These are phyloP conservation scores for Boletus tylopilopsis DNA, from an alignment of 768 basidiomycete genomes.

Conservation along the genomic window DNA sequence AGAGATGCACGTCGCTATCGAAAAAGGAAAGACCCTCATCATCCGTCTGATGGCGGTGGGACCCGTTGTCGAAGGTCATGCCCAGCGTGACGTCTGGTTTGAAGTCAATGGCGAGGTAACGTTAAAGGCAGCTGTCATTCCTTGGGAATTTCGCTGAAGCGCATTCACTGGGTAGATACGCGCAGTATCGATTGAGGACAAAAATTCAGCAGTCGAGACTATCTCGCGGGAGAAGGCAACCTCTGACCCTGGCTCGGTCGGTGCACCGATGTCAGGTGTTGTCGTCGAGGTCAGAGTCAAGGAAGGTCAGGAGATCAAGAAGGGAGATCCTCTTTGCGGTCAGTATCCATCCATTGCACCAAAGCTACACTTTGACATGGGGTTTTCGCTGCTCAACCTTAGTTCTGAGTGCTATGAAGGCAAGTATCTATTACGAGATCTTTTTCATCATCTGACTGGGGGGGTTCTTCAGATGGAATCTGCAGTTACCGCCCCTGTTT, in stretches of 20 bases:
- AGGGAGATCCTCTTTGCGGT: slow-evolving; percentile 94
- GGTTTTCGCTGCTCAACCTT: slow-evolving; percentile 11
- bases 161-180: slow-evolving; percentile 59
- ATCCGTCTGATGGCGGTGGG: slow-evolving; percentile 95
- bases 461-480: slow-evolving; percentile 86
- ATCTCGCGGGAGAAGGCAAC: slow-evolving; percentile 94
- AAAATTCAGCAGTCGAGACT: slow-evolving; percentile 94
- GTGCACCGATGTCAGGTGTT: slow-evolving; percentile 96
- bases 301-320: slow-evolving; percentile 97
- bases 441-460: slow-evolving; percentile 13
- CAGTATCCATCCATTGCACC: slow-evolving; percentile 33
- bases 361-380: slow-evolving; percentile 21
- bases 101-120: slow-evolving; percentile 94
- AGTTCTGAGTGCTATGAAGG: slow-evolving; percentile 98
- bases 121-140: slow-evolving; percentile 4
- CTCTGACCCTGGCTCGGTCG: slow-evolving; percentile 92
- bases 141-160: slow-evolving; percentile 14
- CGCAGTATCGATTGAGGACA: slow-evolving; percentile 93
- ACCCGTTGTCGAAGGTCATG: slow-evolving; percentile 86
- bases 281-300: slow-evolving; percentile 98
- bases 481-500: slow-evolving; percentile 92
- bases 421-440: slow-evolving; percentile 28
- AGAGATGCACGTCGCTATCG: slow-evolving; percentile 96
- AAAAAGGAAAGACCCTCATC: slow-evolving; percentile 95
- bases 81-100: slow-evolving; percentile 96